Evolutionary conservation across 495 filamentous ascomycete species (phyloP), one percentile per base, ranked within the genome.

Genomic region (Delitschia confertaspora): DNA sequence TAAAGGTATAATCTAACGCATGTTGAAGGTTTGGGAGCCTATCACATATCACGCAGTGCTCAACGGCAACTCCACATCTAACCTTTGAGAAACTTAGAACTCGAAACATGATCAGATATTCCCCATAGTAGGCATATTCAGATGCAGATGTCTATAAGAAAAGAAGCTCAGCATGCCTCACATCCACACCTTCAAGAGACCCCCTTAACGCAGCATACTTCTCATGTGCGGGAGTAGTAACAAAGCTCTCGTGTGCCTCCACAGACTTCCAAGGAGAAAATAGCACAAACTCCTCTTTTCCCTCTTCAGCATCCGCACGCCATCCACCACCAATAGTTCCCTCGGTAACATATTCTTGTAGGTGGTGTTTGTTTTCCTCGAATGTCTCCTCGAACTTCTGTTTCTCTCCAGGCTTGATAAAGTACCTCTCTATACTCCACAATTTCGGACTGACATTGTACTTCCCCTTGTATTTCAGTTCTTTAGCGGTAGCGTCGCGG

Each of bases 251-350:
- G 40, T 74, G 69, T 39, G 65, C 60, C 45, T 74, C 67, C 3
- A 69, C 62, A 13, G 53, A 56, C 19, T 65, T 56, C 71, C 71
- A 76, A 3, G 73, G 69, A 31, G 49, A 65, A n/a, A 75, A 65
- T 0, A 78, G 30, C 0, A 75, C 65, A 43, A 68, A 71, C 36
- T 79, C 73, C 24, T 74, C 69, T 13, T 62, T 56, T 3, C 51
- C 59, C 1, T 53, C 49, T 4, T 55, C 53, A 24, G 63, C 66
- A 50, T 74, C 73, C 21, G 72, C 61, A 24, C 70, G 60, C 67
- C 71, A 75, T 0, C 73, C 70, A 3, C 58, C 64, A 24, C 55
- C 58, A 31, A 72, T 59, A 4, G 45, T 37, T 19, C 52, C 49
- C 3, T 67, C 66, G 3, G 62, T 56, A 4, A 65, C 58, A 50